Conservation (phyloP, 305 asterid species). For the Fraxinus sp. region DNA sequence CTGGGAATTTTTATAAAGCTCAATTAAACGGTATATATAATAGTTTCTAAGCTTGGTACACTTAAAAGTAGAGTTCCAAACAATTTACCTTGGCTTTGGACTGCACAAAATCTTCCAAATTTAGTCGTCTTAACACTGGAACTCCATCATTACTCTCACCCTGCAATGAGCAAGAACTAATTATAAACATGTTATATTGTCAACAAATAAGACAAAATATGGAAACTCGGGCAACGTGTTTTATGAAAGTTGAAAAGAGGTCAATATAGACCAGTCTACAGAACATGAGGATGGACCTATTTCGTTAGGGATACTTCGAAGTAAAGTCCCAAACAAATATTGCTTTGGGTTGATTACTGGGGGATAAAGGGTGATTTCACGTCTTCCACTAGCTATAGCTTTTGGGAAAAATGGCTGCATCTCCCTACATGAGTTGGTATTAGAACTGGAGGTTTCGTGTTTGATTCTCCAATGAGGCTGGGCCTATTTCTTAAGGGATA, state of each 20-base stretch:
- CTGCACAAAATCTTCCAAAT: constrained; percentile 70
- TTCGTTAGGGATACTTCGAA: background rate
- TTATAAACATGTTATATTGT: background rate
- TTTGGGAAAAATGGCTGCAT: background rate
- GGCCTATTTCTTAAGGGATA: background rate
- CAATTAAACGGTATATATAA: background rate
- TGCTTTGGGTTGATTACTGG: background rate
- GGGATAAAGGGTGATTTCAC: background rate
- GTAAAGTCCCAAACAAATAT: background rate
- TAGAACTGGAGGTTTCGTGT: background rate
- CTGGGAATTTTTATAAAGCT: constrained; percentile 34
- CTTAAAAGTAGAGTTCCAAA: background rate
- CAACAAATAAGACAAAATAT: constrained; percentile 5
- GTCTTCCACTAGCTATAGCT: background rate
- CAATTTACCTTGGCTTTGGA: constrained; percentile 77
- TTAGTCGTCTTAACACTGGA: constrained; percentile 61
- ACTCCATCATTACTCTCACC: constrained; percentile 37
- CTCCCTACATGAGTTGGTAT: background rate
- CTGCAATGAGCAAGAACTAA: constrained; percentile 37
- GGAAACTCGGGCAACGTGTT: background rate
- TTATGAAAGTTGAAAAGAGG: background rate
- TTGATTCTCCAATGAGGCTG: background rate
- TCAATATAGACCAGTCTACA: background rate
- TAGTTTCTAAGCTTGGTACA: background rate
- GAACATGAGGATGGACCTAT: background rate